A percentile compares a stretch with the other conserved stretches of the same genome.
Evolutionary conservation across 2,329 filamentous ascomycete species (phyloP).

Genomic region (Diaporthe longicolla): DNA sequence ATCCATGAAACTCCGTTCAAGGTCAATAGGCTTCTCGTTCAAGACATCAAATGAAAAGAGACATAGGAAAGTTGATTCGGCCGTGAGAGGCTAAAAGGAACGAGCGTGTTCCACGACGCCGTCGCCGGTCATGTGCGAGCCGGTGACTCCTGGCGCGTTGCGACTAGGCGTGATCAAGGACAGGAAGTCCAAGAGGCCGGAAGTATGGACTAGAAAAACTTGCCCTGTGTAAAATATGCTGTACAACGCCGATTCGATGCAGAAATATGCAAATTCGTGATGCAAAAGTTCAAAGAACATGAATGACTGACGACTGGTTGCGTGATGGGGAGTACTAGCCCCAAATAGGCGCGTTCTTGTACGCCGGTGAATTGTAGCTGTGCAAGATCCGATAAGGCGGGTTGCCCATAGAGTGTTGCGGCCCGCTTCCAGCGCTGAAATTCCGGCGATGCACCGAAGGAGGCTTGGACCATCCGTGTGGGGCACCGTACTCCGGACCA

Average conservation of each 20-base stretch:
- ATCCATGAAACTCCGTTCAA: conserved; percentile 15
- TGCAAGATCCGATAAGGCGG: conserved; percentile 67
- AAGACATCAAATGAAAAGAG: conserved; percentile 23
- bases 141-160: background rate
- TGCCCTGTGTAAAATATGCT: conserved; percentile 7
- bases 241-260: conserved; percentile 37
- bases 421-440: conserved; percentile 52
- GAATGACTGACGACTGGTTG: background rate
- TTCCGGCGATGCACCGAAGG: conserved; percentile 55
- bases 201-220: background rate
- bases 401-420: conserved; percentile 44
- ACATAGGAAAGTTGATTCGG: conserved; percentile 3
- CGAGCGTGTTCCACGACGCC: background rate
- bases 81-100: background rate
- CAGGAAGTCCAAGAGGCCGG: background rate
- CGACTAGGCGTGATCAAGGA: background rate
- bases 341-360: conserved; percentile 69
- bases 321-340: conserved; percentile 51
- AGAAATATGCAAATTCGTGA: conserved; percentile 19
- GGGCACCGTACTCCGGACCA: conserved; percentile 8
- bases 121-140: background rate
- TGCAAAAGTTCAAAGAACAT: background rate
- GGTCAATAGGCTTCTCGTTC: background rate
- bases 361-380: conserved; percentile 72
- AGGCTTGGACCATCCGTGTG: conserved; percentile 44